phyloP scores from a whole-genome alignment of 164 flowering plant genomes.

The Tetrastigma voinierianum region DNA sequence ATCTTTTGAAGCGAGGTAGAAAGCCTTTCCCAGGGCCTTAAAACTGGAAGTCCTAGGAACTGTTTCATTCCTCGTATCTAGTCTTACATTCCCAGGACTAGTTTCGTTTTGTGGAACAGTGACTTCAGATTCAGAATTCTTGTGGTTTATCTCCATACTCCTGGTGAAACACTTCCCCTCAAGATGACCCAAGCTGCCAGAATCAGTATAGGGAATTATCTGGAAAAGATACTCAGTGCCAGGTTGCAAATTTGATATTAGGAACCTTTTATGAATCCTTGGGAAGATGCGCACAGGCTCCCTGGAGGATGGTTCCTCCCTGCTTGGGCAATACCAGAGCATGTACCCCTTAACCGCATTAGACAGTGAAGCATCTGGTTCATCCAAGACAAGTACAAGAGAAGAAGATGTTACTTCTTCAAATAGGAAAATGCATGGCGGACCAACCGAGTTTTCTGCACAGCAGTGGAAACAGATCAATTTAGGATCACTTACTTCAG shows the following conservation, averaged over 20 bases:
- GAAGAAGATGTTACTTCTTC: constrained; percentile 81
- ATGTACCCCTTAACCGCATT: constrained; percentile 74
- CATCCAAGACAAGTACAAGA: constrained; percentile 66
- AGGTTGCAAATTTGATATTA: constrained; percentile 76
- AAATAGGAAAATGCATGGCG: constrained; percentile 91
- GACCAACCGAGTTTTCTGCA: constrained; percentile 85
- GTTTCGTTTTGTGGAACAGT: constrained; percentile 34
- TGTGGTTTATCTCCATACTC: constrained; percentile 78
- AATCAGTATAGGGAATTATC: constrained; percentile 73
- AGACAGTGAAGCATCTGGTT: constrained; percentile 37
- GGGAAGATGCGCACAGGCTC: constrained; percentile 68
- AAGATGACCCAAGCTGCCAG: constrained; percentile 86
- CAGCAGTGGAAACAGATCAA: no score
- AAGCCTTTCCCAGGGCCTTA: constrained; percentile 77
- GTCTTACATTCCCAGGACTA: constrained; percentile 33
- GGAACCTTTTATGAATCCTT: constrained; percentile 64
- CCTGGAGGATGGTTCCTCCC: constrained; percentile 45
- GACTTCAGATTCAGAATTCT: constrained; percentile 39
- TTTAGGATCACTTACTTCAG: no score
- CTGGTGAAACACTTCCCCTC: constrained; percentile 86
- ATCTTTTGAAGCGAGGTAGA: constrained; percentile 67
- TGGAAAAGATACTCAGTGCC: constrained; percentile 89
- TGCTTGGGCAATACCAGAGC: constrained; percentile 82
- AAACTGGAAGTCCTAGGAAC: constrained; percentile 47
- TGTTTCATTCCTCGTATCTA: constrained; percentile 21